Base-by-base conservation (phyloP, 257 asterid genomes). In the Handroanthus guayacan region DNA sequence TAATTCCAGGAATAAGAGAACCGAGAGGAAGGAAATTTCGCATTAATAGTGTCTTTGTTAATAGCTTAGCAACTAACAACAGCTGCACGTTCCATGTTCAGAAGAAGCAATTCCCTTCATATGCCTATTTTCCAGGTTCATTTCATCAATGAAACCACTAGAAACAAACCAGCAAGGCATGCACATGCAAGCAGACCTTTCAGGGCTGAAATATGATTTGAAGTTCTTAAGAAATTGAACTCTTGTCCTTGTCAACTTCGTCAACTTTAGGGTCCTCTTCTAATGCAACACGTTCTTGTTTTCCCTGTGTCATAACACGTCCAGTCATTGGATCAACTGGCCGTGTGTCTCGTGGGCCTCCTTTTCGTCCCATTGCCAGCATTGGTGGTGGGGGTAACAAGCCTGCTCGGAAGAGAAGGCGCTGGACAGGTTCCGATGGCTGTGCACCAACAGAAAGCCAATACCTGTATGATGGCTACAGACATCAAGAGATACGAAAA, bases 391-490 rank as follows among this genome's bases (percentile, higher is more conserved):
- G 97, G 18, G 97, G 99, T 71, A 95, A 81, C 80, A 91, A 13
- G 36, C 99, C 97, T 62, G 93, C 85, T 72, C 97, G 87, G 80
- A 91, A 95, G 77, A 95, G 97, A 85, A 93, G 90, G 76, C 92
- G 96, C 84, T 91, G 88, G 64, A 91, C 97, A 9, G 98, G 97
- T 1, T 93, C 97, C 0, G 97, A 91, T 60, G 98, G 96, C 64
- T 93, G 98, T 62, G 99, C 99, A 51, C 98, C 99, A 37, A 95
- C 98, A 2, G 99, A 93, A 55, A 95, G 90, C 97, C 97, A 95
- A 62, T 93, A 93, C 84, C 99, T 93, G 82, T 75, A 82, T 57
- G 62, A 76, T 38, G 61, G 72, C 69, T 37, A 9, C 48, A 68
- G 56, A 18, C 54, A 44, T 69, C 75, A 78, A 38, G 43, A 58